Evolutionary conservation across 768 basidiomycete genomes (phyloP).

Genomic region (Russula sp.): DNA sequence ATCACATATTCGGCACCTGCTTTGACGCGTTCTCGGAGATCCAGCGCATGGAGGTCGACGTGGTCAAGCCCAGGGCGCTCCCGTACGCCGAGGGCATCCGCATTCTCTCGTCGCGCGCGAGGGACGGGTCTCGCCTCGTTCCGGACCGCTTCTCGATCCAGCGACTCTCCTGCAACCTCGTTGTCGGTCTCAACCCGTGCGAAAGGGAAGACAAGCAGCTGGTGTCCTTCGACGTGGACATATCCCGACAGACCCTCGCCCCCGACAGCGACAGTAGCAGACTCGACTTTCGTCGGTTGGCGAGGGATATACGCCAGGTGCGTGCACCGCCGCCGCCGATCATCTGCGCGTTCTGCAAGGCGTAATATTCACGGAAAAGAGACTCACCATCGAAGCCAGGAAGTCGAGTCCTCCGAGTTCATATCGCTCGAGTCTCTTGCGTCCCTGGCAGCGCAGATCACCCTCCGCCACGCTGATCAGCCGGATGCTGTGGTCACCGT

Average conservation of each 20-base stretch:
- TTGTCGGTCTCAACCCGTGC: conserved; percentile 63
- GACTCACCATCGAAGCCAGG: conserved; percentile 3
- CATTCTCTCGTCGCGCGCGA: conserved; percentile 35
- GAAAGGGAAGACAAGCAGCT: conserved; percentile 63
- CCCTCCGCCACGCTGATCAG: conserved; percentile 35
- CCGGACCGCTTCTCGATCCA: conserved; percentile 29
- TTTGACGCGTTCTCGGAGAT: conserved; percentile 34
- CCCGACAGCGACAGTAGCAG: conserved; percentile 9
- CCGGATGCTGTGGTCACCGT: conserved; percentile 39
- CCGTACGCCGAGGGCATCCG: conserved; percentile 45
- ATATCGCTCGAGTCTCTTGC: conserved; percentile 74
- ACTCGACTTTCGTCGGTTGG: conserved; percentile 41
- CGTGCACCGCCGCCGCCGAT: conserved; percentile 30
- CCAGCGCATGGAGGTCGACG: conserved; percentile 37
- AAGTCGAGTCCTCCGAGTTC: conserved; percentile 38
- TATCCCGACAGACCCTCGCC: conserved; percentile 25
- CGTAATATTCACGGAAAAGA: neutral
- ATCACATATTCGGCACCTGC: conserved; percentile 37
- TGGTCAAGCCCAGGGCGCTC: conserved; percentile 46
- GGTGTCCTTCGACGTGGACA: conserved; percentile 46
- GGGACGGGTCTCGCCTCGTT: conserved; percentile 20
- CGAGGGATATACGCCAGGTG: conserved; percentile 34
- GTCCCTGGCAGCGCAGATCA: conserved; percentile 55
- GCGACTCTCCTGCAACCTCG: conserved; percentile 44
- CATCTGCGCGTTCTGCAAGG: neutral